phyloP scores from a whole-genome alignment of 495 filamentous ascomycete genomes.

The Acidiella bohemica region DNA sequence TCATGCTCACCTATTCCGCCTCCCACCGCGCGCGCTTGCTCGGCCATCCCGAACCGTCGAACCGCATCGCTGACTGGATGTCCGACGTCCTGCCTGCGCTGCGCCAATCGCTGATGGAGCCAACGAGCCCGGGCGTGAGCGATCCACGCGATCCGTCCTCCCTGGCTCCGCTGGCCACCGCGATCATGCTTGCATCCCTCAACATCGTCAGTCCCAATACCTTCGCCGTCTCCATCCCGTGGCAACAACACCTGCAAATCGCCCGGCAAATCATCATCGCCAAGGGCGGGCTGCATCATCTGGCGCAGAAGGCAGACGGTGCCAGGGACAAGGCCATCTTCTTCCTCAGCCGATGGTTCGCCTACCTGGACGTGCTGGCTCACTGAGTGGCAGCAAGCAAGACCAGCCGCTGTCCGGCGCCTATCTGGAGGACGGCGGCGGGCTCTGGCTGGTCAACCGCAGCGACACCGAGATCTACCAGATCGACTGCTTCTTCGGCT shows the following conservation, averaged over 20 bases:
- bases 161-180: conserved; percentile 64
- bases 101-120: conserved; percentile 51
- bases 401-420: conserved; percentile 41
- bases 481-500: conserved; percentile 65
- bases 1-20: conserved; percentile 71
- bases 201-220: conserved; percentile 77
- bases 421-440: conserved; percentile 25
- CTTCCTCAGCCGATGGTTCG: conserved; percentile 77
- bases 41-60: conserved; percentile 58
- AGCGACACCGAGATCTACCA: conserved; percentile 28
- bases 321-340: conserved; percentile 50
- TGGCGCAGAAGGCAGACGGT: conserved; percentile 33
- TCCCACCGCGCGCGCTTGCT: conserved; percentile 69
- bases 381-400: conserved; percentile 55
- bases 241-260: conserved; percentile 65
- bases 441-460: conserved; percentile 19
- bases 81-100: conserved; percentile 65
- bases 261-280: conserved; percentile 63
- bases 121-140: conserved; percentile 18
- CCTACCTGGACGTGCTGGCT: conserved; percentile 75
- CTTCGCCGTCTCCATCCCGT: conserved; percentile 58
- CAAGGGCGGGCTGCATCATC: conserved; percentile 44
- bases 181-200: conserved; percentile 74
- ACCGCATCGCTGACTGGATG: conserved; percentile 66
- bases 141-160: conserved; percentile 15